Percentiles rank a stretch among this genome's conserved stretches.
Conservation (phyloP, 75 land plant genomes). For the Picea sitchensis region DNA sequence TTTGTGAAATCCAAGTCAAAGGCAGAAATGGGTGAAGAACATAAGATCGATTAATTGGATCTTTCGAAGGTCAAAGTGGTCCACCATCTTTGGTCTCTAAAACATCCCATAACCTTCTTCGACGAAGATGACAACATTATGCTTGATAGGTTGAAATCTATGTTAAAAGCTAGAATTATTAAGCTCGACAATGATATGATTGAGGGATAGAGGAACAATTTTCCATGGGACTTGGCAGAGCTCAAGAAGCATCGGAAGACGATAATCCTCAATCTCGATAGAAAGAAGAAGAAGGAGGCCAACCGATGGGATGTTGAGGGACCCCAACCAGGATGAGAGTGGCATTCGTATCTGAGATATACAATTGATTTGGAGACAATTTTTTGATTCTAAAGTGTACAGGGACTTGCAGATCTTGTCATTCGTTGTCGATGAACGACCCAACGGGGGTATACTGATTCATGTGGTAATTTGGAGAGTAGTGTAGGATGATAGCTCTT, state of each 20-base stretch:
- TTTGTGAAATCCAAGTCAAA: slow-evolving; percentile 14
- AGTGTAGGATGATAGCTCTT: no score
- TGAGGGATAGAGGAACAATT: slow-evolving; percentile 95
- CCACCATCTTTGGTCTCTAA: slow-evolving; percentile 71
- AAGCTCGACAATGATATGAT: slow-evolving; percentile 88
- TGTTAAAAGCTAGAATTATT: slow-evolving; percentile 67
- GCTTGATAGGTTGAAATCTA: slow-evolving; percentile 63
- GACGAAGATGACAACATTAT: slow-evolving; percentile 91
- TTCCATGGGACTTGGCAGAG: slow-evolving; percentile 79
- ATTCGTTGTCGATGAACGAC: no score
- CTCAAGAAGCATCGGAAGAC: slow-evolving; percentile 12
- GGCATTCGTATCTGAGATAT: no score
- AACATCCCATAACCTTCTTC: slow-evolving; percentile 92
- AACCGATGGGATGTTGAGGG: slow-evolving; percentile 4
- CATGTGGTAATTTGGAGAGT: no score
- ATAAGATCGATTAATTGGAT: slow-evolving; percentile 59
- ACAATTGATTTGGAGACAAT: no score
- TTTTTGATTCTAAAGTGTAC: no score
- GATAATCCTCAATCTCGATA: background rate
- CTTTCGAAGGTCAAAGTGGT: slow-evolving; percentile 77
- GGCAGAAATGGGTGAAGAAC: background rate
- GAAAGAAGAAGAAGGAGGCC: slow-evolving; percentile 41
- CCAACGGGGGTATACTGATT: no score
- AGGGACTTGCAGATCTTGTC: no score
- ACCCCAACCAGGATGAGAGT: no score